A percentile compares a stretch with the other conserved stretches of the same genome.
Conservation (phyloP, 139 green algal genomes). For the Coelastrella sp. region DNA sequence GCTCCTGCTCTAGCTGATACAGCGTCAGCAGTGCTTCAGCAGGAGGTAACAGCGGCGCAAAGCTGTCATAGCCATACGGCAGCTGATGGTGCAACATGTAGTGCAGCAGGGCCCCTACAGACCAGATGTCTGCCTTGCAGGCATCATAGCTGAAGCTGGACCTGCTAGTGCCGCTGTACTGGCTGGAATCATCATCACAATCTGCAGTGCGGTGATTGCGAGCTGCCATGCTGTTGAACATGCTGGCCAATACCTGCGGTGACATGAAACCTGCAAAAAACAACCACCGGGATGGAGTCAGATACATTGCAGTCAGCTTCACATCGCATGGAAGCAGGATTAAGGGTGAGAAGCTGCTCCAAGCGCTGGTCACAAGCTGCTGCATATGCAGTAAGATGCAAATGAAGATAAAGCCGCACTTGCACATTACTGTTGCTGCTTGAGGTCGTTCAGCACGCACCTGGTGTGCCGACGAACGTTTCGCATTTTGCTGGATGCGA, state of each 20-base stretch:
- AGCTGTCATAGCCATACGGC: slow-evolving; percentile 41
- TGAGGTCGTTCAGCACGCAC: neutral
- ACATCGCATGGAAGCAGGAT: too few species aligned
- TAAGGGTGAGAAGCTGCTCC: too few species aligned
- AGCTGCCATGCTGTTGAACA: slow-evolving; percentile 2
- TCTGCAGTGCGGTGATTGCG: neutral
- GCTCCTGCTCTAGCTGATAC: slow-evolving; percentile 29
- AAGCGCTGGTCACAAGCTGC: neutral
- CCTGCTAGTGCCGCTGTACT: neutral
- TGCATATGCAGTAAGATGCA: neutral
- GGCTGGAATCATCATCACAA: slow-evolving; percentile 3
- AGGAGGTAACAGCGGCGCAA: slow-evolving; percentile 27
- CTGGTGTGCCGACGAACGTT: slow-evolving; percentile 35
- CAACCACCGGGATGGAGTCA: neutral
- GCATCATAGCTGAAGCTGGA: slow-evolving; percentile 39
- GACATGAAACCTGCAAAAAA: slow-evolving; percentile 45
- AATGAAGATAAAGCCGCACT: too few species aligned
- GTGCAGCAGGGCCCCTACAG: slow-evolving; percentile 33
- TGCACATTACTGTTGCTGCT: neutral
- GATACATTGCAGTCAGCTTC: too few species aligned
- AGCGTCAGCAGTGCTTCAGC: slow-evolving; percentile 35
- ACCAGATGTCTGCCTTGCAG: slow-evolving; percentile 40
- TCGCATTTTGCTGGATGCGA: neutral
- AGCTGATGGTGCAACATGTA: slow-evolving; percentile 43
- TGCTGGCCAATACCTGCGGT: slow-evolving; percentile 35